These are phyloP conservation scores for Obba rivulosa DNA, from an alignment of 768 basidiomycete species.

Conservation along the genomic window DNA sequence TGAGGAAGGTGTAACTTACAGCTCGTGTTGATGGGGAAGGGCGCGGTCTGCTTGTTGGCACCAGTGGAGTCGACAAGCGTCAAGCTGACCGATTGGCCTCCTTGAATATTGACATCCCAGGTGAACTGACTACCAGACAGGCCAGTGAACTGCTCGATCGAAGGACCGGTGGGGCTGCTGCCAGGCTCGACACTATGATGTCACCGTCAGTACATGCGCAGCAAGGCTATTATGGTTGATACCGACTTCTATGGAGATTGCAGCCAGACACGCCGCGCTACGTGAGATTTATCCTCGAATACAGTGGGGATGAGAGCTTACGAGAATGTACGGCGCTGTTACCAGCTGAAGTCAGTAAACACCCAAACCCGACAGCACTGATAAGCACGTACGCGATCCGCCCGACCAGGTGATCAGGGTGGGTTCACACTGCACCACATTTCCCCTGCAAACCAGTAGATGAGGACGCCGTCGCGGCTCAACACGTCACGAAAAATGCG, in stretches of 20 bases:
- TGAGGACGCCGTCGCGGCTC: slow-evolving; percentile 5
- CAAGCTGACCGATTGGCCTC: slow-evolving; percentile 53
- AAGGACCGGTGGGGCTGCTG: slow-evolving; percentile 33
- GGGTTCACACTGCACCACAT: slow-evolving; percentile 47
- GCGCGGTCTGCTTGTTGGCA: slow-evolving; percentile 38
- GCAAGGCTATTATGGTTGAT: not conserved
- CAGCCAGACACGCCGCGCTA: not conserved
- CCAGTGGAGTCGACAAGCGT: slow-evolving; percentile 61
- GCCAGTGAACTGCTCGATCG: slow-evolving; percentile 43
- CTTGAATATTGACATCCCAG: slow-evolving; percentile 47
- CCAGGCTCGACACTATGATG: slow-evolving; percentile 50
- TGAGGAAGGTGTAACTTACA: slow-evolving; percentile 35
- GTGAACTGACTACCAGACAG: slow-evolving; percentile 36
- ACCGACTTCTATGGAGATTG: slow-evolving; percentile 33
- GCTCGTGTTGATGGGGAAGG: slow-evolving; percentile 44
- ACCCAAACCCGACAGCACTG: not conserved
- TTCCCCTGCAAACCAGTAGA: slow-evolving; percentile 29
- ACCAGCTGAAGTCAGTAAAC: slow-evolving; percentile 4
- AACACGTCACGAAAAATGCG: slow-evolving; percentile 23
- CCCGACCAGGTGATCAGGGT: slow-evolving; percentile 48
- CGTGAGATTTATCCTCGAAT: not conserved
- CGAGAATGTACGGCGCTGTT: slow-evolving; percentile 60
- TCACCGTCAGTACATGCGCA: not conserved
- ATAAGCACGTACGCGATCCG: slow-evolving; percentile 43
- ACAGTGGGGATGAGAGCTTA: slow-evolving; percentile 29